Evolutionary conservation across 768 basidiomycete species (phyloP), one percentile per base, ranked within the genome.

Genomic region (Rhodocollybia butyracea): DNA sequence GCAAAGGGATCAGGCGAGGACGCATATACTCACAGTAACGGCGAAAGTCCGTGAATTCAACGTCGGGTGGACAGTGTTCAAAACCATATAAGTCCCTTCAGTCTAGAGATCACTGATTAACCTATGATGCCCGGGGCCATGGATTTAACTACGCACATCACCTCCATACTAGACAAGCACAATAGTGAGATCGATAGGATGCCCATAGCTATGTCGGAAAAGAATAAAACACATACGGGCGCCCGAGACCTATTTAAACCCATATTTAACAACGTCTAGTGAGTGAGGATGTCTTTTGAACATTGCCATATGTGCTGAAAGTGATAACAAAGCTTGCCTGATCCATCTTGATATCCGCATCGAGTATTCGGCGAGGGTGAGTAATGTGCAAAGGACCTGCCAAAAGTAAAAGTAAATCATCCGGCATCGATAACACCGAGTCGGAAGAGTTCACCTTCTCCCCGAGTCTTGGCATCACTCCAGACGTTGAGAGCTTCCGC

Each of bases 11-110:
- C n/a, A 19, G 34, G 15, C 19, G 3, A 12, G 15, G 15, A 5
- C 21, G n/a, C 13, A 10, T 27, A 56, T 22, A 59, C 67, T 64
- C 8, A 68, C 73, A 7, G 68, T 71, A 5, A 65, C 57, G 2
- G 70, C 57, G 45, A 66, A 69, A 2, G 67, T 67, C 2, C 71
- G 64, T 32, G 61, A 63, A 59, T 63, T 63, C 3, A 63, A 66
- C 12, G 51, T 53, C 1, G 66, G 65, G 57, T 72, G 67, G 11
- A 48, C 46, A 19, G 19, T 48, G 30, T 32, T 48, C 46, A 48
- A 22, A 32, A 31, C 46, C 12, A 48, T 12, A 48, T 48, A 48
- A 21, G 31, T 34, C 24, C 46, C 46, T 21, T 48, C 29, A 24
- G 34, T 51, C 40, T 51, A 11, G 29, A 24, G 7, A 43, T 10